Percentiles rank a stretch among this genome's conserved stretches.
These are phyloP conservation scores for Arthrinium puccinioides DNA, from an alignment of 2,329 filamentous ascomycete species.

Conservation along the genomic window DNA sequence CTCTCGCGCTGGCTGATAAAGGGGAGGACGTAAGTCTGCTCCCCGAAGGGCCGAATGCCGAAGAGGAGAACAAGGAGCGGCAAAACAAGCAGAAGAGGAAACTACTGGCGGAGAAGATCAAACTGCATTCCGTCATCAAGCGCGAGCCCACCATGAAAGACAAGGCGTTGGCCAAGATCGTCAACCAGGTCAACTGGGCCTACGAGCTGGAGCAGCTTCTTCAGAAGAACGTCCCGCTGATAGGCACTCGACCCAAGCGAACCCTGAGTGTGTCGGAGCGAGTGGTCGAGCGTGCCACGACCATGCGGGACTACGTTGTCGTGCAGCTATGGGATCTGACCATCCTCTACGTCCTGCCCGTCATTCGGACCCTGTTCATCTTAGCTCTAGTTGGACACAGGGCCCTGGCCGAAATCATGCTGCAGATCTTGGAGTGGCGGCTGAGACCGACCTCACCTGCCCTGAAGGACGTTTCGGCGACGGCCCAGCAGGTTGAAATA, in stretches of 20 bases:
- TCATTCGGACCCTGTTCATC: conserved; percentile 68
- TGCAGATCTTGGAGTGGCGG: conserved; percentile 79
- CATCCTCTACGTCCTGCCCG: conserved; percentile 69
- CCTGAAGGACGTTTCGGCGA: conserved; percentile 91
- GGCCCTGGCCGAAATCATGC: conserved; percentile 68
- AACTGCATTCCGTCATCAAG: conserved; percentile 76
- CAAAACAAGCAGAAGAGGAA: conserved; percentile 51
- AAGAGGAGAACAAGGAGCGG: conserved; percentile 60
- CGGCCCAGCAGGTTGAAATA: conserved; percentile 95
- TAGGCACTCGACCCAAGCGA: conserved; percentile 74
- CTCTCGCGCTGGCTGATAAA: conserved; percentile 76
- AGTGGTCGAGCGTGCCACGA: conserved; percentile 87
- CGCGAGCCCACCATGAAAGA: conserved; percentile 77
- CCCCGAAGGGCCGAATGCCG: conserved; percentile 54
- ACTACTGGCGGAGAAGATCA: conserved; percentile 76
- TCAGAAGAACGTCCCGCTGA: conserved; percentile 81
- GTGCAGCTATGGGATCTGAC: conserved; percentile 64
- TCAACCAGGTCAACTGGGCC: conserved; percentile 94
- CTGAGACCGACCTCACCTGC: conserved; percentile 71
- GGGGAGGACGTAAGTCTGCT: conserved; percentile 25
- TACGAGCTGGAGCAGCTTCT: conserved; percentile 81
- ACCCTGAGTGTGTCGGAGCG: conserved; percentile 88
- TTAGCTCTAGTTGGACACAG: conserved; percentile 73
- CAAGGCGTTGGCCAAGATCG: conserved; percentile 67
- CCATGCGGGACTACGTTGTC: conserved; percentile 69